These are phyloP conservation scores for Phytophthora lateralis DNA, from an alignment of 352 stramenopile genomes.

Conservation along the genomic window DNA sequence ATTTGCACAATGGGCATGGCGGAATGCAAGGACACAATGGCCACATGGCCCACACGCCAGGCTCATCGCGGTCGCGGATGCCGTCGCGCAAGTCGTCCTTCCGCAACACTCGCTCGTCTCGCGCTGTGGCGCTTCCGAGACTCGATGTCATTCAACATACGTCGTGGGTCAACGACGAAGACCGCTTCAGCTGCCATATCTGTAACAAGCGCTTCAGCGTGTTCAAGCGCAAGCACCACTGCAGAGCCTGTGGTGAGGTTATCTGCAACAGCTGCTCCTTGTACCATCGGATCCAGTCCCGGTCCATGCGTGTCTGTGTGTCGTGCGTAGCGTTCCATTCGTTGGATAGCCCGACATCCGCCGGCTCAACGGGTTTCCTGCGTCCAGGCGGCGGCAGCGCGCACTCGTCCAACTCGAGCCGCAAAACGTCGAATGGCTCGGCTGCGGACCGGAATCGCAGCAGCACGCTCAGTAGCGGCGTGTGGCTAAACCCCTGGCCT, in stretches of 20 bases:
- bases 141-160: slow-evolving; percentile 81
- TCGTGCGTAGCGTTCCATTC: slow-evolving; percentile 87
- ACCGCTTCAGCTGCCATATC: slow-evolving; percentile 87
- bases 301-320: slow-evolving; percentile 86
- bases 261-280: slow-evolving; percentile 87
- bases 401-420: slow-evolving; percentile 41
- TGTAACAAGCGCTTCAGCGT: slow-evolving; percentile 90
- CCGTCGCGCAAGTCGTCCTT: slow-evolving; percentile 79
- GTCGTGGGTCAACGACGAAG: slow-evolving; percentile 87
- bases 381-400: slow-evolving; percentile 35
- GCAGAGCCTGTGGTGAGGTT: slow-evolving; percentile 81
- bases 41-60: slow-evolving; percentile 32
- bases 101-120: slow-evolving; percentile 75
- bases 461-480: slow-evolving; percentile 61
- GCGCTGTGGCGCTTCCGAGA: slow-evolving; percentile 69
- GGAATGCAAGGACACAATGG: slow-evolving; percentile 26
- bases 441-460: slow-evolving; percentile 43
- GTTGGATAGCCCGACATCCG: slow-evolving; percentile 74
- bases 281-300: slow-evolving; percentile 84
- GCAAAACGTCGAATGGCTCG: slow-evolving; percentile 69
- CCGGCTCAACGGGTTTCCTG: slow-evolving; percentile 49
- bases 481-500: slow-evolving; percentile 85
- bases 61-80: slow-evolving; percentile 21
- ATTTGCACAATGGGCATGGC: slow-evolving; percentile 23
- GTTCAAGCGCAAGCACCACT: slow-evolving; percentile 91